Evolutionary conservation across 805 yeast species (phyloP).

Genomic region (Lachancea fermentati): DNA sequence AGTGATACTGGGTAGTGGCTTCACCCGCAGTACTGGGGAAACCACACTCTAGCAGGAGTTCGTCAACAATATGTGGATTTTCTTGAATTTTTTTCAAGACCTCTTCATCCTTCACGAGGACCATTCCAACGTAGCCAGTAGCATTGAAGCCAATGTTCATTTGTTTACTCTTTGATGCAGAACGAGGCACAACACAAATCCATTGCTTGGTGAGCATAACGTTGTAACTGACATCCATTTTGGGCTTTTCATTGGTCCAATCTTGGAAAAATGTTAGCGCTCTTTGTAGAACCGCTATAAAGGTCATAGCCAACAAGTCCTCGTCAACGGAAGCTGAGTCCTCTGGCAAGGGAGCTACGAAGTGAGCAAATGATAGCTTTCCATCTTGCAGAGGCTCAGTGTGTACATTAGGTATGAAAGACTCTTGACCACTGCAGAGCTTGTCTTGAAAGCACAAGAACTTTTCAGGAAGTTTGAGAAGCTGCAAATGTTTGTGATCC

Average conservation of each 20-base stretch:
- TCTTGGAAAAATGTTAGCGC: slow-evolving; percentile 62
- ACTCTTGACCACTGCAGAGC: slow-evolving; percentile 37
- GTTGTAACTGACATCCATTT: slow-evolving; percentile 47
- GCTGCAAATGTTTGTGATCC: slow-evolving; percentile 88
- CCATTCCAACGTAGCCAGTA: slow-evolving; percentile 72
- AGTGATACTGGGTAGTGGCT: slow-evolving; percentile 59
- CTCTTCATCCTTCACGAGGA: slow-evolving; percentile 66
- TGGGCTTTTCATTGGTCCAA: slow-evolving; percentile 28
- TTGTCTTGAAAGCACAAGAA: slow-evolving; percentile 55
- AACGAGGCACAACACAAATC: slow-evolving; percentile 84
- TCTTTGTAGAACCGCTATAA: slow-evolving; percentile 67
- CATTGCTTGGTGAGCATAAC: slow-evolving; percentile 75
- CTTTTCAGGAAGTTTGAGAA: slow-evolving; percentile 61
- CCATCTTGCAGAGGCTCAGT: slow-evolving; percentile 57
- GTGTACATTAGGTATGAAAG: slow-evolving; percentile 49
- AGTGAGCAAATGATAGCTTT: slow-evolving; percentile 77
- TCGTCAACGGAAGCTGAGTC: slow-evolving; percentile 42
- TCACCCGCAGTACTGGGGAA: slow-evolving; percentile 55
- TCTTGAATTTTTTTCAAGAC: slow-evolving; percentile 43
- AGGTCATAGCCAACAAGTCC: slow-evolving; percentile 60
- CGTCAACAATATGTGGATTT: slow-evolving; percentile 39
- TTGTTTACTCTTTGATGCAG: slow-evolving; percentile 45
- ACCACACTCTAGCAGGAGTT: slow-evolving; percentile 60
- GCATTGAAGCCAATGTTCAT: slow-evolving; percentile 62
- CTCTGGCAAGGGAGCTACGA: slow-evolving; percentile 57